Evolutionary conservation across 2,329 filamentous ascomycete genomes (phyloP).

Genomic region (Pseudogymnoascus sp.): DNA sequence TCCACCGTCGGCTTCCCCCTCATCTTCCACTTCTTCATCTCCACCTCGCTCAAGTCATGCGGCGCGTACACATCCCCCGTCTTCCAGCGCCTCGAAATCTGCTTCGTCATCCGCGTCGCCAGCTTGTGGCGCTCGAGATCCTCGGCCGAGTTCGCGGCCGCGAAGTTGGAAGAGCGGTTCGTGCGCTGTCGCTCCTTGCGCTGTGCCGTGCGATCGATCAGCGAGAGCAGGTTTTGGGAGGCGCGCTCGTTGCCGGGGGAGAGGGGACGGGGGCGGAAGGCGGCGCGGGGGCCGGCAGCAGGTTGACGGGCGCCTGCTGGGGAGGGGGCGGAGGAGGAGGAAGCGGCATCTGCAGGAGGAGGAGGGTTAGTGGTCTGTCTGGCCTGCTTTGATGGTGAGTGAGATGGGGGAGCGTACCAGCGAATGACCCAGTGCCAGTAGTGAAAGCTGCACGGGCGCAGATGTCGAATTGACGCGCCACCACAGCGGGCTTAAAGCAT

Average conservation of each 20-base stretch:
- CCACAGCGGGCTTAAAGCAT: slow-evolving; percentile 21
- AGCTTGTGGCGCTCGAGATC: slow-evolving; percentile 17
- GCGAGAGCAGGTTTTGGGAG: background rate
- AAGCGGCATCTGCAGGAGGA: background rate
- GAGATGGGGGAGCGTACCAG: slow-evolving; percentile 17
- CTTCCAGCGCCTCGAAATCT: slow-evolving; percentile 64
- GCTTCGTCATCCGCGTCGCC: slow-evolving; percentile 47
- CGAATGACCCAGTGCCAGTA: slow-evolving; percentile 17
- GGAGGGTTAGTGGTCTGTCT: background rate
- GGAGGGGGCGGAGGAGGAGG: background rate
- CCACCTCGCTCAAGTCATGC: slow-evolving; percentile 68
- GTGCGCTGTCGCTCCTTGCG: background rate
- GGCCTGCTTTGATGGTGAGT: slow-evolving; percentile 7
- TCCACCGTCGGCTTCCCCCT: slow-evolving; percentile 50
- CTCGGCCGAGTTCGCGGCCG: background rate
- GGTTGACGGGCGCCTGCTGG: background rate
- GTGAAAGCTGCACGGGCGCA: slow-evolving; percentile 19
- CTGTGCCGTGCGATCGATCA: background rate
- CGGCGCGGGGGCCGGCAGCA: slow-evolving; percentile 8
- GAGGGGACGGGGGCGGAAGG: slow-evolving; percentile 11
- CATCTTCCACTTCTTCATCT: slow-evolving; percentile 74
- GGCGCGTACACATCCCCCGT: slow-evolving; percentile 83
- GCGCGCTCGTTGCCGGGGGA: background rate
- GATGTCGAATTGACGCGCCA: slow-evolving; percentile 11
- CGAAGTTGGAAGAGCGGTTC: background rate